Evolutionary conservation across 768 basidiomycete genomes (phyloP).

Genomic region (Coprinellus micaceus): DNA sequence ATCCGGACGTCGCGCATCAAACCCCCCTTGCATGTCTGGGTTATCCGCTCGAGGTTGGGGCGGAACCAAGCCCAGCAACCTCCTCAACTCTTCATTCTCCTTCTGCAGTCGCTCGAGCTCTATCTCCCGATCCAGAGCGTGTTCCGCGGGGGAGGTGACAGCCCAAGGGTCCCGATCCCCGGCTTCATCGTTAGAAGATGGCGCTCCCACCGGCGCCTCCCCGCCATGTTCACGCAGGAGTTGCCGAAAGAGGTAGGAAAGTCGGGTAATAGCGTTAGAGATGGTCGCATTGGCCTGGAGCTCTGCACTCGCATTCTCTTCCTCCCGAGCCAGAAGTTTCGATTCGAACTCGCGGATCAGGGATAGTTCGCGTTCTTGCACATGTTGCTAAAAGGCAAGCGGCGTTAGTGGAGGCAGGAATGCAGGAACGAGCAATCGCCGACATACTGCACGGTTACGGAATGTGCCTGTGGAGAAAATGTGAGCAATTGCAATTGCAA

Average conservation of each 20-base stretch:
- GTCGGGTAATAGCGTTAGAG: slow-evolving; percentile 63
- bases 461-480: slow-evolving; percentile 47
- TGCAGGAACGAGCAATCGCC: not conserved
- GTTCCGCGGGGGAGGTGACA: slow-evolving; percentile 47
- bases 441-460: slow-evolving; percentile 82
- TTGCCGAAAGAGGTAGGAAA: slow-evolving; percentile 67
- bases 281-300: slow-evolving; percentile 61
- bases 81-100: slow-evolving; percentile 81
- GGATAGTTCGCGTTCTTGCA: slow-evolving; percentile 88
- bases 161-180: slow-evolving; percentile 41
- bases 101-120: slow-evolving; percentile 83
- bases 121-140: slow-evolving; percentile 84
- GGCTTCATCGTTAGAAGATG: slow-evolving; percentile 24
- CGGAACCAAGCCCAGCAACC: slow-evolving; percentile 56
- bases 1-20: slow-evolving; percentile 14
- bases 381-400: slow-evolving; percentile 73
- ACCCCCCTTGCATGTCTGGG: slow-evolving; percentile 16
- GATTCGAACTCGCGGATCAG: slow-evolving; percentile 89
- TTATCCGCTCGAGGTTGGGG: slow-evolving; percentile 23
- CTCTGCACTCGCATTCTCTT: slow-evolving; percentile 55
- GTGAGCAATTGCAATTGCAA: slow-evolving; percentile 4
- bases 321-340: slow-evolving; percentile 72
- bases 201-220: slow-evolving; percentile 44
- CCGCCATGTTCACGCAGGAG: slow-evolving; percentile 68
- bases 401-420: slow-evolving; percentile 8